Evolutionary conservation across 768 basidiomycete genomes (phyloP), one percentile per base, ranked within the genome.

Genomic region (Rossbeevera mucosa): DNA sequence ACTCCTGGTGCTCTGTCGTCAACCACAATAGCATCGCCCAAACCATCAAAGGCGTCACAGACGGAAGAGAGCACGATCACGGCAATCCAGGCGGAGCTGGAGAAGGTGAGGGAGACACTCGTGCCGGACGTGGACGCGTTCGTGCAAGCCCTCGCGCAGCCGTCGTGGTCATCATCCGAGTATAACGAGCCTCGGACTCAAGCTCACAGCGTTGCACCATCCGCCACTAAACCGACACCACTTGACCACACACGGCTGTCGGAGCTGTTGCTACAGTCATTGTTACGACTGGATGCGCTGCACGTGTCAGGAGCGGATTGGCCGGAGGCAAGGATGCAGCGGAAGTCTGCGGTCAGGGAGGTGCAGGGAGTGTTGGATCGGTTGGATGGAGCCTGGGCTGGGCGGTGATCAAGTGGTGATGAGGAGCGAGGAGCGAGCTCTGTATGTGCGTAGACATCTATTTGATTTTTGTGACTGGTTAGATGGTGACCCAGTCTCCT

Each of bases 251-350:
- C 72, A 12, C 71, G 89, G 16, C 72, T 98, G 47, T 83, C 80
- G 22, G 95, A 97, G 70, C 70, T 91, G 51, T 77, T 98, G 22
- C 76, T 96, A 22, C 94, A 96, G 65, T 78, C 83, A n/a, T 75
- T 98, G 24, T 78, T 98, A 18, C 82, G 89, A 46, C 74, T 98
- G 29, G 95, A 98, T 61, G 88, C 86, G 46, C 76, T 96, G 61
- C 71, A 74, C 36, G 44, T 62, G 31, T 76, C 91, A 18, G 87
- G 91, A 42, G 74, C 75, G 31, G 79, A 82, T 46, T 96, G 92
- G 88, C 77, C 80, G 8, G 76, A 83, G 5, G 94, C 93, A 13
- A 78, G 94, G 61, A 74, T 74, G 58, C 82, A 88, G 66, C 76
- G 94, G 55, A 96, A 95, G 71, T 82, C 79, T 28, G 94, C 91